Base-by-base conservation (phyloP, 1,284 basidiomycete species). In the Sporisorium sorghi region DNA sequence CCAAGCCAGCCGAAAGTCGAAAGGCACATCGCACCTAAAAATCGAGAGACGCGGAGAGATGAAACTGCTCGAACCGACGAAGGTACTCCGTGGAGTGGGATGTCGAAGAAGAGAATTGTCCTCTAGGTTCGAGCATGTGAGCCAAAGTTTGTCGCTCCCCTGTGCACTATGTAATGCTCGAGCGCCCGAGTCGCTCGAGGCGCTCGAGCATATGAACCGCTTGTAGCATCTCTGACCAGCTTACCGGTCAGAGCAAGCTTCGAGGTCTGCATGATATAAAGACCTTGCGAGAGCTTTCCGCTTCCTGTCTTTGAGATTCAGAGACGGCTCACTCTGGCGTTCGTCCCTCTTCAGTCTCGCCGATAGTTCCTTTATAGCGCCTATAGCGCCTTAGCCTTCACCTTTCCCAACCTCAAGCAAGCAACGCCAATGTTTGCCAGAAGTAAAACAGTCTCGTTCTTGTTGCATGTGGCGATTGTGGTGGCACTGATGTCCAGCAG, bases 1-100 rank as follows among this genome's bases (percentile, higher is more conserved):
- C 46, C 26, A 15, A 47, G 46, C 6, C 46, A 47, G 17, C 28
- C 46, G 46, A 47, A 12, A n/a, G 28, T 47, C 46, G 46, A 47
- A 30, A 47, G 14, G 17, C 46, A 23, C 8, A 19, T 32, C n/a
- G 26, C 28, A 26, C 17, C 32, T 9, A 9, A 30, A 17, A 28
- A 30, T 19, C 9, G 3, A 30, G n/a, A 19, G 30, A 12, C 12
- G 24, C 44, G n/a, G 44, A 46, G 44, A 46, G n/a, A 24, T 15
- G 2, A 44, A 46, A 2, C 23, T 28, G 26, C 19, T 24, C 40
- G 14, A 43, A 24, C 2, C 9, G 9, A 15, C 5, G 9, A 30
- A 47, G 46, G 46, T 30, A 9, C 46, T n/a, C 46, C 46, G 46
- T 19, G 26, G 46, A 11, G 46, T 47, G 46, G 46, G 46, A 5